These are phyloP conservation scores for Beauveria bassiana DNA, from an alignment of 2,329 filamentous ascomycete species.

Conservation along the genomic window DNA sequence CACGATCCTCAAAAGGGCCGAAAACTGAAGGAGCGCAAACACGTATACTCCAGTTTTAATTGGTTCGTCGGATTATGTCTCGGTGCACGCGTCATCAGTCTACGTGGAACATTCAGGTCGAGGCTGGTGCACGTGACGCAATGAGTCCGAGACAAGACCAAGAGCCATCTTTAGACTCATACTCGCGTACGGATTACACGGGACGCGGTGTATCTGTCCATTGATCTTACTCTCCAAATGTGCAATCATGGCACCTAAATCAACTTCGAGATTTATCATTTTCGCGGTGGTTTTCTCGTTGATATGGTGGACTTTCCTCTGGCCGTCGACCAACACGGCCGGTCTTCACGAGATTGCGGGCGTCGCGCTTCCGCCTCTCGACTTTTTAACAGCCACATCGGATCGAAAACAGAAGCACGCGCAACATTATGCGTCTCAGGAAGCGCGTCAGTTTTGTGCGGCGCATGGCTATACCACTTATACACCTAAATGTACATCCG, in stretches of 20 bases:
- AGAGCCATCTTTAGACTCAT: too few relatives aligned
- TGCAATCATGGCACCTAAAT: neutral
- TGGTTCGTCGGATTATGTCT: neutral
- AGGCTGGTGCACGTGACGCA: conserved; percentile 2
- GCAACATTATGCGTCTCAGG: conserved; percentile 23
- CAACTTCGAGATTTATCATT: neutral
- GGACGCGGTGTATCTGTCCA: neutral
- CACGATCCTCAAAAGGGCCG: too few relatives aligned
- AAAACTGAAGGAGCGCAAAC: too few relatives aligned
- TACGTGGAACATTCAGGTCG: neutral
- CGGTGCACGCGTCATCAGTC: neutral
- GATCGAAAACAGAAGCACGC: conserved; percentile 7
- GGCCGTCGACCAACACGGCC: neutral
- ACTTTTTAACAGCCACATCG: conserved; percentile 3
- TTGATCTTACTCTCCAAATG: neutral
- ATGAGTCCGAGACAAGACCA: neutral
- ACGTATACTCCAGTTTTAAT: too few relatives aligned
- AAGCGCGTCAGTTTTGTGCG: conserved; percentile 23
- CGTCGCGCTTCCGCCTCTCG: conserved; percentile 4
- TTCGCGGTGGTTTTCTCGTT: neutral
- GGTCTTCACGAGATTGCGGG: neutral
- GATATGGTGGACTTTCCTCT: conserved; percentile 1
- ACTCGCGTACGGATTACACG: too few relatives aligned
- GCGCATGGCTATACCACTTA: conserved; percentile 27
- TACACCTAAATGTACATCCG: conserved; percentile 16